Evolutionary conservation across 345 rosid species (phyloP), one percentile per base, ranked within the genome.

Genomic region (Citrus reticulata): DNA sequence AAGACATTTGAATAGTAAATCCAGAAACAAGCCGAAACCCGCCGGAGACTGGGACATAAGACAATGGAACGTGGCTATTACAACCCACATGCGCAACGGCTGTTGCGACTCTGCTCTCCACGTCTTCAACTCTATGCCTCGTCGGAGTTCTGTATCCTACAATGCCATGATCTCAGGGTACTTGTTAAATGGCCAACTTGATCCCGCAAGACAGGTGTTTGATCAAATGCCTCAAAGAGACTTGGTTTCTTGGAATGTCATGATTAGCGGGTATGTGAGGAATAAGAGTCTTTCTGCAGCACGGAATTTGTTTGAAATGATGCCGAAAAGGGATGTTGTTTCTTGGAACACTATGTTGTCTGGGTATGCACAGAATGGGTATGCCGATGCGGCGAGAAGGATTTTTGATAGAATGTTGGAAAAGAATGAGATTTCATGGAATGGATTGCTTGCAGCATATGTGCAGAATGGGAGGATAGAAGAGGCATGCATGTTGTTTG

Each of bases 401-500:
- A 46, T 91, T 73, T 89, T 91, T 82, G 86, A 85, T 76, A 79
- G 83, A 58, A 91, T 91, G 90, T 85, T 89, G 24, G 24, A 57
- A 65, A 91, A 81, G 88, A 89, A 89, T 73, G 79, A 68, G 17
- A 78, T 91, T 42, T 88, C 95, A 0, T 89, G 93, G 95, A 89
- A 91, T 34, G 89, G 87, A 4, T 64, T 91, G 80, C 87, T 91
- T 62, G 82, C 95, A 1, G 86, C 91, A 0, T 91, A 88, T 81
- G 95, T 89, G 73, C 95, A 88, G 80, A 91, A 91, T 73, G 87
- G 90, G 76, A 83, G 84, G 78, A 80, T 91, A 70, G 90, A 85
- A 59, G 89, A 91, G 46, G 95, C 95, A 19, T 79, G 85, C 68
- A 7, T 5, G 29, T 78, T 89, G 79, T 91, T 91, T 80, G 78